Evolutionary conservation across 139 green algal species (phyloP).

Genomic region (Pleodorina starrii): DNA sequence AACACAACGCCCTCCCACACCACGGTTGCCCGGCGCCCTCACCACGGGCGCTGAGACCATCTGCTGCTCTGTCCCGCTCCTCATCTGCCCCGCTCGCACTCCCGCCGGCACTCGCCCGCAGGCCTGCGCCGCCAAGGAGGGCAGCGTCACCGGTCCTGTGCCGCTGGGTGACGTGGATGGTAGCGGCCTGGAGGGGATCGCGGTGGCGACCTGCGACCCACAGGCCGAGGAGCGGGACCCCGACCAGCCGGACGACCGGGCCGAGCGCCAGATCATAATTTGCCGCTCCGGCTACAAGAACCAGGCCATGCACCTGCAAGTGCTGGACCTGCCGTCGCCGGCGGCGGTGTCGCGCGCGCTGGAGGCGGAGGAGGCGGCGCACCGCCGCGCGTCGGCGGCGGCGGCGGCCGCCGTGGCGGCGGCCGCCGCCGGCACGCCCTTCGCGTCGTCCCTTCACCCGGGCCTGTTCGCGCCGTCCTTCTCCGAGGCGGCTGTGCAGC

Average conservation of each 20-base stretch:
- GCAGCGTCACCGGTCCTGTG: conserved; percentile 12
- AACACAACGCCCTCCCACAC: too few species aligned
- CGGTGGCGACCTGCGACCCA: conserved; percentile 3
- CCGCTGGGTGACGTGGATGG: conserved; percentile 33
- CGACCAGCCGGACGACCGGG: too few species aligned
- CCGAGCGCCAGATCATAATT: conserved; percentile 9
- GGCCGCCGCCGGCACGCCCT: not conserved
- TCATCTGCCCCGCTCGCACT: not conserved
- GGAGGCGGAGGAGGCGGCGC: not conserved
- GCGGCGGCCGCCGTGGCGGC: not conserved
- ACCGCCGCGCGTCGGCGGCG: not conserved
- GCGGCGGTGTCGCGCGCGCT: not conserved
- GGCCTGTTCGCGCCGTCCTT: too few species aligned
- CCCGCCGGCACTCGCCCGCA: not conserved
- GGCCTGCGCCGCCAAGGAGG: conserved; percentile 18
- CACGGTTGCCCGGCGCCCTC: too few species aligned
- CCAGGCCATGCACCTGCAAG: conserved; percentile 23
- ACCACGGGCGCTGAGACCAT: too few species aligned
- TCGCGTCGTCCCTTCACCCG: too few species aligned
- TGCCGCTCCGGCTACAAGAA: conserved; percentile 41
- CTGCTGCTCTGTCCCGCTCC: not conserved
- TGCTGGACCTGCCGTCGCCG: conserved; percentile 21
- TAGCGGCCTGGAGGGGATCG: conserved; percentile 23
- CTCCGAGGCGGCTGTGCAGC: not conserved
- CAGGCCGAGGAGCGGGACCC: too few species aligned